Conservation (phyloP, 2,329 filamentous ascomycete genomes). For the Raffaelea deltoideospora region DNA sequence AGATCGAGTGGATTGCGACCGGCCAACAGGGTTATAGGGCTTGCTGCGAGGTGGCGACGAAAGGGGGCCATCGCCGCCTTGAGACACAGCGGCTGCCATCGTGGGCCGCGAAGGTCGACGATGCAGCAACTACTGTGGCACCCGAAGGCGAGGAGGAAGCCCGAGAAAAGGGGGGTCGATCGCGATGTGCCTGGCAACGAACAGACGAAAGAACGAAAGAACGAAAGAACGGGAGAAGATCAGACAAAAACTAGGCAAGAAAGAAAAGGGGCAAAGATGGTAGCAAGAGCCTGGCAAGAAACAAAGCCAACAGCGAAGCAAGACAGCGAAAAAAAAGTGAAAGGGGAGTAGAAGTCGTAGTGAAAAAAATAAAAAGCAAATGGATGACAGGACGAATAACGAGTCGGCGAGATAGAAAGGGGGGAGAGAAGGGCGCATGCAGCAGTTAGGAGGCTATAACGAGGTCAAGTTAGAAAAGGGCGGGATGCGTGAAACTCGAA, state of each 20-base stretch:
- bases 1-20: conserved; percentile 22
- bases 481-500: too few relatives aligned
- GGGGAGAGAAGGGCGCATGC: neutral
- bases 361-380: too few relatives aligned
- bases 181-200: too few relatives aligned
- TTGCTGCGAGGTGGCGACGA: conserved; percentile 15
- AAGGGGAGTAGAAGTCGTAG: too few relatives aligned
- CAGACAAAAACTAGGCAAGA: neutral
- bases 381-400: too few relatives aligned
- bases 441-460: neutral
- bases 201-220: neutral
- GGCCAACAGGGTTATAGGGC: conserved; percentile 13
- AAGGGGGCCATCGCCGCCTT: conserved; percentile 16
- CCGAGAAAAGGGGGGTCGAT: neutral
- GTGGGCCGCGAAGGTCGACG: conserved; percentile 8
- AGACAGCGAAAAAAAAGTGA: too few relatives aligned
- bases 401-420: neutral
- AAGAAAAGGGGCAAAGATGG: neutral
- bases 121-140: neutral
- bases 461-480: neutral
- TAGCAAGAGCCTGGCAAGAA: neutral
- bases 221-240: neutral
- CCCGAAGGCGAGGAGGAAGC: neutral
- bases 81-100: conserved; percentile 20
- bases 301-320: neutral